Percentiles rank a stretch among this genome's conserved stretches.
Conservation (phyloP, 1,284 basidiomycete species). For the Apiotrichum gracile region DNA sequence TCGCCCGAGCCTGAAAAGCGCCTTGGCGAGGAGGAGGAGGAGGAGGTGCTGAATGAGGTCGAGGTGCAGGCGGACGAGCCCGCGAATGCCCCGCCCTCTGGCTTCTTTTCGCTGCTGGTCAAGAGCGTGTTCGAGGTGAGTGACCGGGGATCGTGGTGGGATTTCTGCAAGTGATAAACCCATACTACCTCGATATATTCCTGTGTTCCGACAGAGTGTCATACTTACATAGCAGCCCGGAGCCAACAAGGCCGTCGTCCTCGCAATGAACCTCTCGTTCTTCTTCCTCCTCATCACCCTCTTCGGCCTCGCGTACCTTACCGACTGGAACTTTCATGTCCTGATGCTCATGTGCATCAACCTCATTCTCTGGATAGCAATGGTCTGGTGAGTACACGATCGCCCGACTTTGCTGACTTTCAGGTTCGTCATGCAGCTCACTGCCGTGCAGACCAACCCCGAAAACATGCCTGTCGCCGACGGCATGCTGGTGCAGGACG, state of each 20-base stretch:
- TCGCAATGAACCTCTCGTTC: slow-evolving; percentile 47
- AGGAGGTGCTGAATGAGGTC: not conserved
- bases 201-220: too few relatives aligned
- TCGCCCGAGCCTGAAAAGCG: slow-evolving; percentile 7
- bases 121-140: slow-evolving; percentile 44
- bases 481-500: slow-evolving; percentile 8
- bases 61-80: not conserved
- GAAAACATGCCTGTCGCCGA: slow-evolving; percentile 37
- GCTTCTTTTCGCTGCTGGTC: slow-evolving; percentile 35
- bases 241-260: slow-evolving; percentile 37
- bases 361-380: slow-evolving; percentile 36
- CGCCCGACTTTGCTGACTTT: not conserved
- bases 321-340: slow-evolving; percentile 41
- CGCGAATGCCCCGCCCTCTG: slow-evolving; percentile 5
- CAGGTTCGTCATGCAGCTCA: slow-evolving; percentile 44
- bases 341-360: slow-evolving; percentile 33
- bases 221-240: slow-evolving; percentile 28
- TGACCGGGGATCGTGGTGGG: not conserved
- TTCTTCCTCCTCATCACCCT: slow-evolving; percentile 41
- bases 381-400: slow-evolving; percentile 35
- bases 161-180: too few relatives aligned
- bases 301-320: slow-evolving; percentile 38
- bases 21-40: not conserved
- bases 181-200: too few relatives aligned
- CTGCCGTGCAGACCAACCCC: slow-evolving; percentile 33